These are phyloP conservation scores for Eutrema japonicum DNA, from an alignment of 345 rosid genomes.

Conservation along the genomic window DNA sequence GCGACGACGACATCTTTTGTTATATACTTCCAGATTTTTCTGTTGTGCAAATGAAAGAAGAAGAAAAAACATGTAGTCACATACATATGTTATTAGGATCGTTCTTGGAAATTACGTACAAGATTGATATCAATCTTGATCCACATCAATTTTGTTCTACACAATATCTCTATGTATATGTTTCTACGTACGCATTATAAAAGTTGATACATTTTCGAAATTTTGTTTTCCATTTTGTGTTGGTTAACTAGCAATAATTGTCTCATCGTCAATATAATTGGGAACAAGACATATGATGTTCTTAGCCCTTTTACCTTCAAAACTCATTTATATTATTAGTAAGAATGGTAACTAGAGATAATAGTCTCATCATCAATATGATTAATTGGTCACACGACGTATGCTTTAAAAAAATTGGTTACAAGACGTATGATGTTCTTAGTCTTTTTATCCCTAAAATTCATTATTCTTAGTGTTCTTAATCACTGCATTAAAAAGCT, in stretches of 20 bases:
- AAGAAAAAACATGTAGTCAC: not conserved
- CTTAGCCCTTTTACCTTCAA: not conserved
- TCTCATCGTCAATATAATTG: not conserved
- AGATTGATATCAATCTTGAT: slow-evolving; percentile 14
- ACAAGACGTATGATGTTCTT: slow-evolving; percentile 7
- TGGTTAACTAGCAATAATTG: not conserved
- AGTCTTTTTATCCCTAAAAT: not conserved
- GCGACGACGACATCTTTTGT: slow-evolving; percentile 38
- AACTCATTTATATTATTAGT: not conserved
- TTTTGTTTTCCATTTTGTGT: not conserved
- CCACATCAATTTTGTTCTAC: not conserved
- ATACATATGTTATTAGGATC: not conserved
- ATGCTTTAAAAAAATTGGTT: not conserved
- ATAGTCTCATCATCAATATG: not conserved
- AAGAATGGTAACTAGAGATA: not conserved
- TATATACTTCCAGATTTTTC: slow-evolving; percentile 17
- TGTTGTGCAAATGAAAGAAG: not conserved
- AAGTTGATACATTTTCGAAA: not conserved
- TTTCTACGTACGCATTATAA: not conserved
- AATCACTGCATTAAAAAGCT: not conserved
- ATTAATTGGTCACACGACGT: not conserved
- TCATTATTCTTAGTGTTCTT: not conserved
- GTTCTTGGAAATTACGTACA: not conserved
- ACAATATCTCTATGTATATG: not conserved
- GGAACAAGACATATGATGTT: not conserved